Evolutionary conservation across 2,329 filamentous ascomycete species (phyloP).

Genomic region (Calonectria leucothoes): DNA sequence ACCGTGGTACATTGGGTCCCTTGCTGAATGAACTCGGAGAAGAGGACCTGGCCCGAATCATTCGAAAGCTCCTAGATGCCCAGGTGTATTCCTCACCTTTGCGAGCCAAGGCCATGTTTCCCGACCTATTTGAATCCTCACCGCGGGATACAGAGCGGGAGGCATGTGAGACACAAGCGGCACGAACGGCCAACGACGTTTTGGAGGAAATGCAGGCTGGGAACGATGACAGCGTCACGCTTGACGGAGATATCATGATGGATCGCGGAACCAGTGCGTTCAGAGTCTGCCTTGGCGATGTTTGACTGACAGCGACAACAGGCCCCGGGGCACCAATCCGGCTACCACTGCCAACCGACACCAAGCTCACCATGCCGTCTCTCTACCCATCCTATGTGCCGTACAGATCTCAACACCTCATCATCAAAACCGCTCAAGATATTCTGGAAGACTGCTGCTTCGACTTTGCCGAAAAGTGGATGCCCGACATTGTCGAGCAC

Average conservation of each 20-base stretch:
- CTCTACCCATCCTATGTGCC: conserved; percentile 11
- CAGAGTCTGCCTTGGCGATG: not conserved
- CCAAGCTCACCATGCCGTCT: not conserved
- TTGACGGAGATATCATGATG: not conserved
- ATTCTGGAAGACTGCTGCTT: conserved; percentile 11
- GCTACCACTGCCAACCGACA: not conserved
- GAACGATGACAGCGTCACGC: not conserved
- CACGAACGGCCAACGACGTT: not conserved
- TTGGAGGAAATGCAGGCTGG: not conserved
- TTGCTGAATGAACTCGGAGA: not conserved
- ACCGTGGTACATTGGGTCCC: not conserved
- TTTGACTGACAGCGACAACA: not conserved
- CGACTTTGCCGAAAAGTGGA: conserved; percentile 5
- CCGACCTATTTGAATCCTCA: not conserved
- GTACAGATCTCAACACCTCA: conserved; percentile 1
- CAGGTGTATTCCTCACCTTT: not conserved
- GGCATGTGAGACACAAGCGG: not conserved
- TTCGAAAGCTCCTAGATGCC: not conserved
- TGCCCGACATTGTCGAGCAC: not conserved
- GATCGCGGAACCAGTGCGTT: not conserved
- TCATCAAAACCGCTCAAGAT: not conserved
- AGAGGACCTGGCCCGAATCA: not conserved
- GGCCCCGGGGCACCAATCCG: not conserved
- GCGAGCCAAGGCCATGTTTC: not conserved
- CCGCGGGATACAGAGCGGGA: conserved; percentile 1